Evolutionary conservation across 805 yeast species (phyloP).

Genomic region (Brettanomyces sp.): DNA sequence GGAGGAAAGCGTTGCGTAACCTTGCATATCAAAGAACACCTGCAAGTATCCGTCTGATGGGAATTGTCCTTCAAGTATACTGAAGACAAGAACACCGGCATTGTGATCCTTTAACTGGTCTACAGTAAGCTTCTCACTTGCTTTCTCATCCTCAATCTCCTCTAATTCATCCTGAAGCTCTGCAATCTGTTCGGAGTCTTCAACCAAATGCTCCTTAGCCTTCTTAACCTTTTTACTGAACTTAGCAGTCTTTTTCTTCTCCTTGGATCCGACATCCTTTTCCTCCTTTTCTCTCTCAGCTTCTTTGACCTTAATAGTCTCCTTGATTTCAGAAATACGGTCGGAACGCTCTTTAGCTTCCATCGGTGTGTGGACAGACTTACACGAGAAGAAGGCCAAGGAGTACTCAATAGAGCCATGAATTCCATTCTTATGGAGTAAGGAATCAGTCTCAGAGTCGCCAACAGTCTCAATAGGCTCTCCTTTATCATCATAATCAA

Average conservation of each 20-base stretch:
- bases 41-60: conserved; percentile 60
- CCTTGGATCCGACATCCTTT: conserved; percentile 6
- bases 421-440: conserved; percentile 67
- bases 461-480: conserved; percentile 49
- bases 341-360: conserved; percentile 24
- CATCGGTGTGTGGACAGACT: conserved; percentile 67
- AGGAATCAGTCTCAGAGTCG: conserved; percentile 47
- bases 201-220: neutral
- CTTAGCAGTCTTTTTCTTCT: conserved; percentile 1
- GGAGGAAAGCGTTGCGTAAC: conserved; percentile 54
- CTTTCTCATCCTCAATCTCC: conserved; percentile 26
- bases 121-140: conserved; percentile 44
- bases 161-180: conserved; percentile 27
- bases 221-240: neutral
- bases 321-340: conserved; percentile 10
- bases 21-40: conserved; percentile 66
- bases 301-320: conserved; percentile 19
- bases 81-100: conserved; percentile 70
- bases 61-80: conserved; percentile 51
- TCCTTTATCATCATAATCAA: conserved; percentile 60
- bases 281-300: conserved; percentile 21
- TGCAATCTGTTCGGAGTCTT: conserved; percentile 18
- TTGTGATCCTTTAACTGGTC: conserved; percentile 48
- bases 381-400: conserved; percentile 73
- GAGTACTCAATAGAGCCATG: conserved; percentile 72